Evolutionary conservation across 208 protist species (phyloP).

Genomic region (Leishmania martiniquensis): DNA sequence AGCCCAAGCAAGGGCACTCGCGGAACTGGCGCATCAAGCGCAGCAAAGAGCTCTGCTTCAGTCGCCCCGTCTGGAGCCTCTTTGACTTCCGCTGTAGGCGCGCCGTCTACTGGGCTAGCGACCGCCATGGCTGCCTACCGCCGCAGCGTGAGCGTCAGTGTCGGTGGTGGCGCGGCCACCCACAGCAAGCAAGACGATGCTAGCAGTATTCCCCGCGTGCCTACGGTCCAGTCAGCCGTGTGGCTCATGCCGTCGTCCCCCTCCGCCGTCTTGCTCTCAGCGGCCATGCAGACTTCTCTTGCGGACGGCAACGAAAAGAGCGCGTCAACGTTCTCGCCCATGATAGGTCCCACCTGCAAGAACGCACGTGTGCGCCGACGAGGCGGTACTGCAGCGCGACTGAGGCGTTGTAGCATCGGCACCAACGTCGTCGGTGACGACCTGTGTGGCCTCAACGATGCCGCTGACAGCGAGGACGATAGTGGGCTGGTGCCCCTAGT

Average conservation of each 20-base stretch:
- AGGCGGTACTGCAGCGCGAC: background rate
- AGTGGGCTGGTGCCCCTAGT: conserved; percentile 19
- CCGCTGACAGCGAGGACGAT: conserved; percentile 9
- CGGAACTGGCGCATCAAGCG: background rate
- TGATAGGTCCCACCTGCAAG: background rate
- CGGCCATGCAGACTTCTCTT: background rate
- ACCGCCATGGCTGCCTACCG: conserved; percentile 4
- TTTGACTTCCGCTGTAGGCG: background rate
- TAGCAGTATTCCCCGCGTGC: background rate
- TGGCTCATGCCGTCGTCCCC: background rate
- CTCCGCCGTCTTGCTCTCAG: background rate
- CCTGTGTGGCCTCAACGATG: background rate
- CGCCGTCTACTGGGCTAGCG: background rate
- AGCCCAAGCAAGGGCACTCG: background rate
- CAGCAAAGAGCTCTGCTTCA: background rate
- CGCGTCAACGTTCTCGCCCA: background rate
- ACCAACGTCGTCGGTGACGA: background rate
- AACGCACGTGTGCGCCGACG: background rate
- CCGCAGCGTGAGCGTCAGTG: background rate
- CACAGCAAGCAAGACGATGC: background rate
- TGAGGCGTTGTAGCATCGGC: background rate
- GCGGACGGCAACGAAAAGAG: background rate
- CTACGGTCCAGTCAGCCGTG: background rate
- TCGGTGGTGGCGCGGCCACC: background rate
- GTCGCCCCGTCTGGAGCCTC: background rate